phyloP scores from a whole-genome alignment of 148 eudicot species.

The Rhododendron henanense region DNA sequence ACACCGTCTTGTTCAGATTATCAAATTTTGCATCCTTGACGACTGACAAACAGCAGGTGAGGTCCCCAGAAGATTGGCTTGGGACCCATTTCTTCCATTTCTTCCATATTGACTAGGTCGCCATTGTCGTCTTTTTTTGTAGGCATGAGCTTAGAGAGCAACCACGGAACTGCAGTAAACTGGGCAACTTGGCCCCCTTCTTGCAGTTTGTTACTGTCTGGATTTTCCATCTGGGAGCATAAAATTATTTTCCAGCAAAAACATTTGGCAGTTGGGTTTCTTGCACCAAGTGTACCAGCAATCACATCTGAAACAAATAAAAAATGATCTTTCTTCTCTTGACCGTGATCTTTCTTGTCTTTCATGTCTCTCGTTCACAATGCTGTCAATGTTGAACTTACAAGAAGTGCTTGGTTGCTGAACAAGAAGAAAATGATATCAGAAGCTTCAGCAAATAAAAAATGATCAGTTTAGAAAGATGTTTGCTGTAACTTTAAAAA shows the following conservation, averaged over 20 bases:
- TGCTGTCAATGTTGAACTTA: constrained; percentile 55
- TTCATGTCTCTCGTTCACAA: constrained; percentile 54
- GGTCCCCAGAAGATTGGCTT: constrained; percentile 26
- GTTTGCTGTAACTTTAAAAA: not conserved
- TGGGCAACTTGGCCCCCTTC: constrained; percentile 19
- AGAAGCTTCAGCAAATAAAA: constrained; percentile 10
- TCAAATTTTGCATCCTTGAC: constrained; percentile 38
- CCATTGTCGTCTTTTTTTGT: constrained; percentile 24
- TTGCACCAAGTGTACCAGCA: constrained; percentile 50
- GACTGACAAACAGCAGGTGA: constrained; percentile 65
- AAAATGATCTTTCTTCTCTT: too few relatives aligned
- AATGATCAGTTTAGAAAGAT: not conserved
- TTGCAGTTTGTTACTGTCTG: constrained; percentile 4
- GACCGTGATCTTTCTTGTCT: constrained; percentile 73
- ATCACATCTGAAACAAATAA: constrained; percentile 69
- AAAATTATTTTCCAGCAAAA: constrained; percentile 80
- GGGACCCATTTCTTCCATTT: constrained; percentile 60
- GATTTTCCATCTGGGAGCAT: constrained; percentile 33
- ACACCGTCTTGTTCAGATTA: constrained; percentile 31
- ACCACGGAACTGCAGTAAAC: constrained; percentile 51
- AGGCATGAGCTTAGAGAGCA: constrained; percentile 77
- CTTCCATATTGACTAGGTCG: constrained; percentile 72
- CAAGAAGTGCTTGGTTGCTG: constrained; percentile 43
- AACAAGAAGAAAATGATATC: constrained; percentile 15
- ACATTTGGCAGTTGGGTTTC: constrained; percentile 51